Percentiles rank a stretch among this genome's conserved stretches.
Conservation (phyloP, 1,284 basidiomycete species). For the Volvariella surrecta region DNA sequence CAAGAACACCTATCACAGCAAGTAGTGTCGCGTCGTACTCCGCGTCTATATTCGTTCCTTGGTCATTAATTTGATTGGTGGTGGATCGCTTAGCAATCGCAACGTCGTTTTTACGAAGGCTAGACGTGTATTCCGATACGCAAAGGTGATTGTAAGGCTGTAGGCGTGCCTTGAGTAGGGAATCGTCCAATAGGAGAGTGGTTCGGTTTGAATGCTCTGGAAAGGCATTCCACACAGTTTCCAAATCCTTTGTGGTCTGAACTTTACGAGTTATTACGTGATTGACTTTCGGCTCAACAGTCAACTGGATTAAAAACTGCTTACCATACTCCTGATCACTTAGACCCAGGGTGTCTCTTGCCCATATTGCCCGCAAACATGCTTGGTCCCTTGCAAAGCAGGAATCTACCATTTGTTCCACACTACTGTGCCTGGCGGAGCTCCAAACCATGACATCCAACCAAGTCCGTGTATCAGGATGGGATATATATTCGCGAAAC, state of each 20-base stretch:
- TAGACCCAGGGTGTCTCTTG: slow-evolving; percentile 68
- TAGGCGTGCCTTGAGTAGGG: slow-evolving; percentile 62
- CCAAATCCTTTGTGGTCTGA: slow-evolving; percentile 69
- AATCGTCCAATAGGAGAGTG: slow-evolving; percentile 79
- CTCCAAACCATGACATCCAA: slow-evolving; percentile 85
- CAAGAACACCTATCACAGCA: slow-evolving; percentile 4
- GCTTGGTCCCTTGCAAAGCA: slow-evolving; percentile 38
- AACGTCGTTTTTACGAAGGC: slow-evolving; percentile 38
- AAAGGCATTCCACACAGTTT: slow-evolving; percentile 54
- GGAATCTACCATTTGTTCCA: slow-evolving; percentile 58
- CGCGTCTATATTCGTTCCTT: too few relatives aligned
- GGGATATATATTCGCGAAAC: slow-evolving; percentile 59
- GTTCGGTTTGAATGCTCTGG: slow-evolving; percentile 51
- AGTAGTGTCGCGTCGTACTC: slow-evolving; percentile 2
- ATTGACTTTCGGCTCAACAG: slow-evolving; percentile 6
- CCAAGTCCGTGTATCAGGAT: slow-evolving; percentile 44
- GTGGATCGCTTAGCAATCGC: too few relatives aligned
- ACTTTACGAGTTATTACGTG: slow-evolving; percentile 45
- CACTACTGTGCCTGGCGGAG: slow-evolving; percentile 75
- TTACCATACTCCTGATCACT: slow-evolving; percentile 49
- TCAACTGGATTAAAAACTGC: slow-evolving; percentile 17
- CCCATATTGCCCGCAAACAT: slow-evolving; percentile 63
- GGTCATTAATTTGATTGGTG: too few relatives aligned
- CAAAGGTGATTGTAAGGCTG: slow-evolving; percentile 81
- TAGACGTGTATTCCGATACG: slow-evolving; percentile 55